These are phyloP conservation scores for Mortierella sp. DNA, from an alignment of 371 early-diverging fungal genomes.

Conservation along the genomic window DNA sequence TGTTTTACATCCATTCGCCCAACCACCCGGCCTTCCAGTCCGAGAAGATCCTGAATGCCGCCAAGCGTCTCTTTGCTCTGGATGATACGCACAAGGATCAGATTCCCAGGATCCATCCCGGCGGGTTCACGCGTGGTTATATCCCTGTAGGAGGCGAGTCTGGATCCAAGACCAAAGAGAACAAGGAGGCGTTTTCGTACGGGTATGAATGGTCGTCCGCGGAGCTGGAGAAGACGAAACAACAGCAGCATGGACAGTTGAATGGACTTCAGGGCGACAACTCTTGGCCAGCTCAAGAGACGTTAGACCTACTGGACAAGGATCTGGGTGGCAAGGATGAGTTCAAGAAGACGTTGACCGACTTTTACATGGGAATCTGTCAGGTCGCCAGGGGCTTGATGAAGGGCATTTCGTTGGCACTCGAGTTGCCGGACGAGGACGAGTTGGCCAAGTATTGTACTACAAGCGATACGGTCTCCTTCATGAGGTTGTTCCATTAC, in stretches of 20 bases:
- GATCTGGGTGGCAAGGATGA: slow-evolving; percentile 12
- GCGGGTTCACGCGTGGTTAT: slow-evolving; percentile 65
- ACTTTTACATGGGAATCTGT: slow-evolving; percentile 53
- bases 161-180: slow-evolving; percentile 61
- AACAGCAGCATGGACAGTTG: slow-evolving; percentile 2
- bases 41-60: slow-evolving; percentile 33
- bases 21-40: slow-evolving; percentile 37
- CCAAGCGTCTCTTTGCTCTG: slow-evolving; percentile 41
- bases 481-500: slow-evolving; percentile 66
- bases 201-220: slow-evolving; percentile 56
- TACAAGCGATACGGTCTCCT: slow-evolving; percentile 58
- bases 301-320: slow-evolving; percentile 25
- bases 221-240: slow-evolving; percentile 9
- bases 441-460: slow-evolving; percentile 49
- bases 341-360: slow-evolving; percentile 39
- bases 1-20: slow-evolving; percentile 52
- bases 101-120: slow-evolving; percentile 52
- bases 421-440: slow-evolving; percentile 24
- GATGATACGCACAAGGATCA: slow-evolving; percentile 25
- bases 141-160: slow-evolving; percentile 61
- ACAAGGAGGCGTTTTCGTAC: slow-evolving; percentile 66
- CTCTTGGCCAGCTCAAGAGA: slow-evolving; percentile 54
- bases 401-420: slow-evolving; percentile 45
- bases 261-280: slow-evolving; percentile 63
- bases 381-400: slow-evolving; percentile 52